These are phyloP conservation scores for Hydnum rufescens DNA, from an alignment of 768 basidiomycete genomes.

Conservation along the genomic window DNA sequence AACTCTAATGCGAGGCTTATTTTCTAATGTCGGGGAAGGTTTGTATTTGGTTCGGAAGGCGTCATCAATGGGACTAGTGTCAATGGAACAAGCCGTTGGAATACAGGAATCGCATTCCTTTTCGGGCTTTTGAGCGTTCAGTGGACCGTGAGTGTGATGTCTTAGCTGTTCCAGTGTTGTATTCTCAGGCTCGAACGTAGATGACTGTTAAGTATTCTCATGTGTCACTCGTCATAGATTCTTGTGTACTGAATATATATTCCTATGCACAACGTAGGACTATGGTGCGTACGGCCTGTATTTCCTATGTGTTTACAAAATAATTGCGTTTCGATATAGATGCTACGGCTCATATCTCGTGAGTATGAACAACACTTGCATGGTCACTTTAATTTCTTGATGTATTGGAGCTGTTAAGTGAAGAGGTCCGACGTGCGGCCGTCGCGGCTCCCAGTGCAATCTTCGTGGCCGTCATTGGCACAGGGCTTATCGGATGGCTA, in stretches of 20 bases:
- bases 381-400: neutral
- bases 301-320: neutral
- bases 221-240: neutral
- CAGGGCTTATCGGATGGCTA: conserved; percentile 64
- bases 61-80: conserved; percentile 42
- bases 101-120: conserved; percentile 60
- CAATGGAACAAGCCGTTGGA: conserved; percentile 28
- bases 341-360: conserved; percentile 50
- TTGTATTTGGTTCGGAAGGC: conserved; percentile 63
- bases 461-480: conserved; percentile 52
- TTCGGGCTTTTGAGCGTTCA: conserved; percentile 75
- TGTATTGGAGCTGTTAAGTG: conserved; percentile 18
- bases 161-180: conserved; percentile 15
- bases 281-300: conserved; percentile 18
- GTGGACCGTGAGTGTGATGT: conserved; percentile 58
- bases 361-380: conserved; percentile 18
- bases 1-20: no score
- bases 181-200: conserved; percentile 1
- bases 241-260: neutral
- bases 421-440: conserved; percentile 63
- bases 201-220: conserved; percentile 1
- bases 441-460: conserved; percentile 49
- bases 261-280: conserved; percentile 24
- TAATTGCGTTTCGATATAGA: neutral
- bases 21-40: conserved; percentile 14